Conservation (phyloP, 208 protist species). For the Porcisia hertigi region DNA sequence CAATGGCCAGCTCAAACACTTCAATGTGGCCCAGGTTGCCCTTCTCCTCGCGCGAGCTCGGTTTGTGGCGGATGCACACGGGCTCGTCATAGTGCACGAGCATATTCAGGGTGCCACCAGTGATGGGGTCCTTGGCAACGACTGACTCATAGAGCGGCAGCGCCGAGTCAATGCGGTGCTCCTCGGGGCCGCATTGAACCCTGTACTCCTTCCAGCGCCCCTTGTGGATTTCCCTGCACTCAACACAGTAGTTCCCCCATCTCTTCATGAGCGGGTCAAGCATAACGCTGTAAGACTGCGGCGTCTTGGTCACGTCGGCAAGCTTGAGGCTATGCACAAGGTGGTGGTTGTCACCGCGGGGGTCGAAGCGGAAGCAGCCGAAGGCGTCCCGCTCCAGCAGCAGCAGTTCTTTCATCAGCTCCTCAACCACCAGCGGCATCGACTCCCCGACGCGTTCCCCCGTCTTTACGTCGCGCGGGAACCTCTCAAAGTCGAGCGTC, state of each 20-base stretch:
- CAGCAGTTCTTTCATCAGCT: slow-evolving; percentile 76
- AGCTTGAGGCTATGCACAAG: slow-evolving; percentile 73
- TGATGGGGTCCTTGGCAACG: slow-evolving; percentile 31
- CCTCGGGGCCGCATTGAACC: slow-evolving; percentile 64
- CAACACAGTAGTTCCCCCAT: slow-evolving; percentile 70
- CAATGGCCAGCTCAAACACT: slow-evolving; percentile 76
- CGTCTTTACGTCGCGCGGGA: slow-evolving; percentile 48
- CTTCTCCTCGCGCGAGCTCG: slow-evolving; percentile 56
- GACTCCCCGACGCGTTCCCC: slow-evolving; percentile 36
- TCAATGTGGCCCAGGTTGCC: slow-evolving; percentile 62
- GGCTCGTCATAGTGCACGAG: slow-evolving; percentile 72
- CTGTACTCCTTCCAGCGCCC: slow-evolving; percentile 71
- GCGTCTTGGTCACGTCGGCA: slow-evolving; percentile 61
- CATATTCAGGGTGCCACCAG: slow-evolving; percentile 24
- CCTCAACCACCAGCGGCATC: slow-evolving; percentile 38
- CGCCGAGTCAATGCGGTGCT: slow-evolving; percentile 54
- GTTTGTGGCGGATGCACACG: slow-evolving; percentile 71
- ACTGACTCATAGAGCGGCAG: slow-evolving; percentile 66
- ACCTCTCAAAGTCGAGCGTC: slow-evolving; percentile 53
- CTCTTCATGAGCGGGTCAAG: slow-evolving; percentile 46
- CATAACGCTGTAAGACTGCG: slow-evolving; percentile 46
- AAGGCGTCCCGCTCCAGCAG: slow-evolving; percentile 84
- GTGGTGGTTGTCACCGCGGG: slow-evolving; percentile 72
- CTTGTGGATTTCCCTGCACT: slow-evolving; percentile 39
- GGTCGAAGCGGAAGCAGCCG: slow-evolving; percentile 78